These are phyloP conservation scores for Puccinia hordei DNA, from an alignment of 1,284 basidiomycete genomes.

Conservation along the genomic window DNA sequence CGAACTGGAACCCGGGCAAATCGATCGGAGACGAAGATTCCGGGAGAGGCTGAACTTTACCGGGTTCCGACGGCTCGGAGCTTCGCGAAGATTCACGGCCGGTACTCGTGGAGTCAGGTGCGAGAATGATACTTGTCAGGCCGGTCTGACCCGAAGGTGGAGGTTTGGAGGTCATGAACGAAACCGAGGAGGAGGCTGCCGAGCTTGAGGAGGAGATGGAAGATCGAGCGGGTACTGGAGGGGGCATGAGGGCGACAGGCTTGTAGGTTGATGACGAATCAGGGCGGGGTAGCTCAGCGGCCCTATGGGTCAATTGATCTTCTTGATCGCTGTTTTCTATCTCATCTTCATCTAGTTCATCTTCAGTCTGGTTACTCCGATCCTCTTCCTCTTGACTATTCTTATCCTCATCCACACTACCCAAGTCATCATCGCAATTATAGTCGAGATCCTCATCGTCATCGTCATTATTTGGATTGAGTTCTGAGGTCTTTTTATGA, in stretches of 20 bases:
- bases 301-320: not conserved
- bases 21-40: slow-evolving; percentile 23
- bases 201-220: slow-evolving; percentile 15
- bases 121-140: slow-evolving; percentile 13
- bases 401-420: slow-evolving; percentile 29
- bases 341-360: slow-evolving; percentile 9
- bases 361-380: slow-evolving; percentile 2
- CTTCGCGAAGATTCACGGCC: not conserved
- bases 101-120: slow-evolving; percentile 30
- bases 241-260: slow-evolving; percentile 4
- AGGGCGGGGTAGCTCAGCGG: not conserved
- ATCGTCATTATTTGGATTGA: not conserved
- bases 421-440: slow-evolving; percentile 33
- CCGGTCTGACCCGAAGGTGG: not conserved
- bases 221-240: not conserved
- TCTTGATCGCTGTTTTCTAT: slow-evolving; percentile 19
- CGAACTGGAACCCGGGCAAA: slow-evolving; percentile 28
- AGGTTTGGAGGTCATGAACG: not conserved
- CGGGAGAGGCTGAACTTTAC: not conserved
- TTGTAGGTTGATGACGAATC: not conserved
- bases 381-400: slow-evolving; percentile 30
- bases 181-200: not conserved
- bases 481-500: not conserved
- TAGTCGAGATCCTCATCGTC: slow-evolving; percentile 14
- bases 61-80: slow-evolving; percentile 12